Evolutionary conservation across 2,329 filamentous ascomycete genomes (phyloP).

Genomic region (Nigrospora oryzae): DNA sequence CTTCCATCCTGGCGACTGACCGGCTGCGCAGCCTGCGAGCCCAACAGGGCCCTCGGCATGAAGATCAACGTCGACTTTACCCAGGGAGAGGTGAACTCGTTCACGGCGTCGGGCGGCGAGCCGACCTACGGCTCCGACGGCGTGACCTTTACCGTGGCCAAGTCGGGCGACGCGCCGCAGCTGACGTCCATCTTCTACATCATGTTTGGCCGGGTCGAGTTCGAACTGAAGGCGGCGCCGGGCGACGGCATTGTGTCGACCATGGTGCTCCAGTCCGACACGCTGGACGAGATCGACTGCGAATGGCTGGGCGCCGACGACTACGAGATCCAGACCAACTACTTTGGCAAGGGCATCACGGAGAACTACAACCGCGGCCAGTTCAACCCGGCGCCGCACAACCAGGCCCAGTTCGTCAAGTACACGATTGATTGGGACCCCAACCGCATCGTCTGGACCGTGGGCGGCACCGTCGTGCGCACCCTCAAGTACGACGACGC

Average conservation of each 20-base stretch:
- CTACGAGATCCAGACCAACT: slow-evolving; percentile 85
- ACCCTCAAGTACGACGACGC: slow-evolving; percentile 64
- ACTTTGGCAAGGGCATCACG: slow-evolving; percentile 88
- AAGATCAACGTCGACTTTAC: slow-evolving; percentile 81
- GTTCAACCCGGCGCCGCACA: slow-evolving; percentile 62
- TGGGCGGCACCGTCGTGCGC: slow-evolving; percentile 69
- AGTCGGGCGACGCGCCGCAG: slow-evolving; percentile 76
- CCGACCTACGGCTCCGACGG: slow-evolving; percentile 71
- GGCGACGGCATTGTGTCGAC: slow-evolving; percentile 91
- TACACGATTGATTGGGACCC: slow-evolving; percentile 91
- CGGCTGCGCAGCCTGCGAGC: slow-evolving; percentile 50
- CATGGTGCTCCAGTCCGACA: slow-evolving; percentile 82
- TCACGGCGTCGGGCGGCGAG: slow-evolving; percentile 57
- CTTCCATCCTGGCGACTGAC: neutral
- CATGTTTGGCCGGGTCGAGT: slow-evolving; percentile 93
- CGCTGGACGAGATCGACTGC: slow-evolving; percentile 92
- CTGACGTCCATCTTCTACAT: slow-evolving; percentile 92
- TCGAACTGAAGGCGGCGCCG: slow-evolving; percentile 76
- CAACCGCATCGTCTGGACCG: slow-evolving; percentile 77
- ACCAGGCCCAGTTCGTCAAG: slow-evolving; percentile 70
- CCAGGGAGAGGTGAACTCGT: slow-evolving; percentile 68
- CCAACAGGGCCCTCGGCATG: slow-evolving; percentile 74
- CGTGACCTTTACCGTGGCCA: slow-evolving; percentile 69
- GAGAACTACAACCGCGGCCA: slow-evolving; percentile 80
- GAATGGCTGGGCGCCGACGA: slow-evolving; percentile 83